These are phyloP conservation scores for Ensete ventricosum DNA, from an alignment of 176 grass and related monocot species.

Conservation along the genomic window DNA sequence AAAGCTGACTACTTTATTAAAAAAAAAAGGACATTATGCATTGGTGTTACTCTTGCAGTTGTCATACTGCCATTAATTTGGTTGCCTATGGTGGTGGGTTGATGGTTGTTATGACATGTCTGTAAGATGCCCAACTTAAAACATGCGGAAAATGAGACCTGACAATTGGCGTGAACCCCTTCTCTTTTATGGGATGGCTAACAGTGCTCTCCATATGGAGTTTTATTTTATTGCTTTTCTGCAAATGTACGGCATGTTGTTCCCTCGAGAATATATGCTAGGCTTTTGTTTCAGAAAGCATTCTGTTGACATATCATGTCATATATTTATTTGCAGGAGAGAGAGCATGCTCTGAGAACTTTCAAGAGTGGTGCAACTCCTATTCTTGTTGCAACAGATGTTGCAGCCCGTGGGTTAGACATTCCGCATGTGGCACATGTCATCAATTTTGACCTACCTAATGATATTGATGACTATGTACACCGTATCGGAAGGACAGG, in stretches of 20 bases:
- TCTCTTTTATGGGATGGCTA: neutral
- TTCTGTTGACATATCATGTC: neutral
- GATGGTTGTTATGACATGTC: too few relatives aligned
- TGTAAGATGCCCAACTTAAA: neutral
- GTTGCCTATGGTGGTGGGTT: too few relatives aligned
- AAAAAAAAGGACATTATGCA: too few relatives aligned
- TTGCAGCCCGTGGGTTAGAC: constrained; percentile 17
- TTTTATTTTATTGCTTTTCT: neutral
- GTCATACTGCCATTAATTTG: too few relatives aligned
- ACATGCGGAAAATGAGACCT: neutral
- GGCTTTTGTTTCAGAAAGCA: neutral
- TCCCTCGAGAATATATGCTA: neutral
- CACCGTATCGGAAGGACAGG: constrained; percentile 15
- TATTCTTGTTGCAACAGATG: constrained; percentile 15
- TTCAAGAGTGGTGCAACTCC: constrained; percentile 13
- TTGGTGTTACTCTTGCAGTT: too few relatives aligned
- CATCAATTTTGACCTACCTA: constrained; percentile 15
- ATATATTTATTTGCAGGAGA: constrained; percentile 1
- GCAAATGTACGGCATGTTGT: neutral
- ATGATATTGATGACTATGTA: constrained; percentile 17
- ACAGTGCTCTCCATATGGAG: neutral
- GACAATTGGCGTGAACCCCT: neutral
- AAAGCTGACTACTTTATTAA: too few relatives aligned
- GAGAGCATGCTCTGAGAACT: neutral
- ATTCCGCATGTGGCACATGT: constrained; percentile 17